Conservation (phyloP, 331 rosid genomes). For the Arachis monticola region DNA sequence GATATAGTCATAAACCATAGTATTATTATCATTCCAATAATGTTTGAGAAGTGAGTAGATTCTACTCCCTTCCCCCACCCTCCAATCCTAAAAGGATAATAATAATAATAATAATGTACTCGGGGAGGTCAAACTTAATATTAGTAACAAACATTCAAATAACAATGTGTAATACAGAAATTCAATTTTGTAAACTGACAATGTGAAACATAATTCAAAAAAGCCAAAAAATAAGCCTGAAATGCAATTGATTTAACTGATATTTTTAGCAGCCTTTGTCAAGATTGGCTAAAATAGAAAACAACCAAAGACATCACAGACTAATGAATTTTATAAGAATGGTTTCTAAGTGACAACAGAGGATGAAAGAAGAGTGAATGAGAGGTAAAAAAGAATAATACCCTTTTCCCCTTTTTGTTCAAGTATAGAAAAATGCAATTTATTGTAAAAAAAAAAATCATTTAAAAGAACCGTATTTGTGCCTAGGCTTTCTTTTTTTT, state of each 20-base stretch:
- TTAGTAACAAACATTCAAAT: not conserved
- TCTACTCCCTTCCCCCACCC: not conserved
- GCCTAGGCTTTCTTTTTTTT: not conserved
- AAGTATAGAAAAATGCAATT: conserved; percentile 2
- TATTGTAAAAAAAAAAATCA: not conserved
- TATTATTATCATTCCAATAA: conserved; percentile 1
- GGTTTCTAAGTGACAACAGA: conserved; percentile 21
- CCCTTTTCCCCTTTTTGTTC: not conserved
- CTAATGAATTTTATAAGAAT: conserved; percentile 5
- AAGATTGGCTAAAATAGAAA: not conserved
- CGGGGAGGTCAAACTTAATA: not conserved
- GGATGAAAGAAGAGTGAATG: not conserved
- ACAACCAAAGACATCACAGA: not conserved
- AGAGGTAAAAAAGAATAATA: not conserved
- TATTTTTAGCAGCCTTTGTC: not conserved
- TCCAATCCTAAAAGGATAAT: not conserved
- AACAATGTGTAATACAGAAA: conserved; percentile 8
- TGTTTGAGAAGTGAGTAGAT: not conserved
- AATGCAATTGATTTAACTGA: not conserved
- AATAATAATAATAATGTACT: not conserved
- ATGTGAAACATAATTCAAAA: not conserved
- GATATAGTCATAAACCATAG: conserved; percentile 31
- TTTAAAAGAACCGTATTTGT: not conserved
- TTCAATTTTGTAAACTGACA: conserved; percentile 3
- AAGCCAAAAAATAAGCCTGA: conserved; percentile 22